These are phyloP conservation scores for Pseudocercospora musae DNA, from an alignment of 2,329 filamentous ascomycete species.

Conservation along the genomic window DNA sequence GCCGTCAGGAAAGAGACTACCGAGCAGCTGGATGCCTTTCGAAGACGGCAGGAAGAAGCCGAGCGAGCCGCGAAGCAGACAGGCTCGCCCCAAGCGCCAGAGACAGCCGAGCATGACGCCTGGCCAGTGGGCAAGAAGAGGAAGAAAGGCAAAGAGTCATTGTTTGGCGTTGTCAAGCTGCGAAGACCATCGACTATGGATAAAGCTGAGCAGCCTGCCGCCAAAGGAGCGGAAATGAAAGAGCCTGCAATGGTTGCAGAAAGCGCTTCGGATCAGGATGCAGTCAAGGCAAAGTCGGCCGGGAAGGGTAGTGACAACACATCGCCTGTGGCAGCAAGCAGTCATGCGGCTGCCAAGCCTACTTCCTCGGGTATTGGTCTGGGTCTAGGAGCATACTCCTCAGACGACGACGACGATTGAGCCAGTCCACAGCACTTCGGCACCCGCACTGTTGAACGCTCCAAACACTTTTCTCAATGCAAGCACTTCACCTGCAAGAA, in stretches of 20 bases:
- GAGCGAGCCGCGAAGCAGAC: conserved; percentile 46
- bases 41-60: conserved; percentile 57
- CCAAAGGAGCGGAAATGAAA: neutral
- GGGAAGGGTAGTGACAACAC: conserved; percentile 1
- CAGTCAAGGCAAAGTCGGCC: conserved; percentile 1
- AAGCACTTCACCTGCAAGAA: neutral
- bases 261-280: neutral
- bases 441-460: neutral
- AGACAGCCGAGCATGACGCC: conserved; percentile 39
- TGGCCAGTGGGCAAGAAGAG: conserved; percentile 35
- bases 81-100: conserved; percentile 50
- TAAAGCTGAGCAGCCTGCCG: conserved; percentile 1
- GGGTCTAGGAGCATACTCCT: conserved; percentile 43
- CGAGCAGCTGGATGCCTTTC: conserved; percentile 58
- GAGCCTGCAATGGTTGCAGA: neutral
- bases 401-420: conserved; percentile 45
- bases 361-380: conserved; percentile 22
- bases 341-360: neutral
- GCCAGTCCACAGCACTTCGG: neutral
- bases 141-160: conserved; percentile 35
- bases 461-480: neutral
- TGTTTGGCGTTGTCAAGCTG: conserved; percentile 45
- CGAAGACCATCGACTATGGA: conserved; percentile 37
- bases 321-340: conserved; percentile 17
- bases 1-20: conserved; percentile 57